Conservation (phyloP, 192 early-diverging fungal genomes). For the Umbelopsis vinacea region DNA sequence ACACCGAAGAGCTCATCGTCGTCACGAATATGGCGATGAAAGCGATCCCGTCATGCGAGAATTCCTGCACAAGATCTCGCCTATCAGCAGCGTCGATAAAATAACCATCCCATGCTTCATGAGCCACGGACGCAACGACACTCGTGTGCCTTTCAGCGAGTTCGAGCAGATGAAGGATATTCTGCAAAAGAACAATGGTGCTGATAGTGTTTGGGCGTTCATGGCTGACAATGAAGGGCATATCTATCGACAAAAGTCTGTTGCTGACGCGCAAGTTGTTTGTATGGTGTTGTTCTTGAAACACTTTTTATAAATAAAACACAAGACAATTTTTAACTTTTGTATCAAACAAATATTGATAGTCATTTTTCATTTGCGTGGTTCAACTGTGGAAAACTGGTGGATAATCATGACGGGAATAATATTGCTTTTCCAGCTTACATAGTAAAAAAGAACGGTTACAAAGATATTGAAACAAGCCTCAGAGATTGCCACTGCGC, state of each 20-base stretch:
- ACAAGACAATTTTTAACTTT: too few species aligned
- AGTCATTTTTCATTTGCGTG: too few species aligned
- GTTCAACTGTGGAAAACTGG: too few species aligned
- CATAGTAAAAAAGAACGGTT: too few species aligned
- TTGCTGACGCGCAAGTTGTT: constrained; percentile 4
- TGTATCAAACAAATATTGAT: too few species aligned
- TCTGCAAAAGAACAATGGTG: constrained; percentile 19
- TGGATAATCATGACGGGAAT: too few species aligned
- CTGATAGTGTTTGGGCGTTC: constrained; percentile 12
- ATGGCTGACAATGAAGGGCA: constrained; percentile 22
- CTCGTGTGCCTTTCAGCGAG: constrained; percentile 2
- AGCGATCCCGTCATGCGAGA: constrained; percentile 11
- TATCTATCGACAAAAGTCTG: constrained; percentile 14
- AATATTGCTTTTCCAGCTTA: too few species aligned
- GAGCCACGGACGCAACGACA: constrained; percentile 17
- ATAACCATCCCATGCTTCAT: constrained; percentile 19
- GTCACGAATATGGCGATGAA: constrained; percentile 17
- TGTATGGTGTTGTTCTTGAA: constrained; percentile 5
- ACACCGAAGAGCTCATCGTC: background rate
- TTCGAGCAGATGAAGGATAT: constrained; percentile 20
- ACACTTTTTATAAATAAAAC: background rate
- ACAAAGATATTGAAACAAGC: too few species aligned
- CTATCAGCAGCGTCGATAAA: constrained; percentile 2
- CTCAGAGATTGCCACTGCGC: too few species aligned
- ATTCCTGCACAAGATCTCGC: constrained; percentile 9